Conservation (phyloP, 441 rosid species). For the Capsella rubella region DNA sequence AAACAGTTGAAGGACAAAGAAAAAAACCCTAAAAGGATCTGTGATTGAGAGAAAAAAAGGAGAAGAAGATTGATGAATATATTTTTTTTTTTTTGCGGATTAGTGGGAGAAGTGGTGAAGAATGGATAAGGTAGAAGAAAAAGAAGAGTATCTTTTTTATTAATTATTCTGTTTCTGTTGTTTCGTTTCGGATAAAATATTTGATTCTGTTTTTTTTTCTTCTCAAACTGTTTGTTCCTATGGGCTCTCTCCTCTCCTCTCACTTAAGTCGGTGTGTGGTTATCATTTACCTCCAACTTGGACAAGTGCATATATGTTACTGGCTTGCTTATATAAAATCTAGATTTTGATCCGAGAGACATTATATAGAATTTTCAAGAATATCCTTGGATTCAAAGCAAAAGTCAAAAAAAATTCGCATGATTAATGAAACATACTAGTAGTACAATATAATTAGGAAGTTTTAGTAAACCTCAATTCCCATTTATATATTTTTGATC, state of each 20-base stretch:
- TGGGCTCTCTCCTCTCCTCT: conserved; percentile 17
- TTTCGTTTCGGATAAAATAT: neutral
- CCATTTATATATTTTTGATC: neutral
- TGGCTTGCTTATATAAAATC: conserved; percentile 6
- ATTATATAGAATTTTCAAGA: neutral
- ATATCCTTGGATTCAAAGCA: neutral
- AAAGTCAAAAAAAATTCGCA: neutral
- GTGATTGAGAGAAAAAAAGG: neutral
- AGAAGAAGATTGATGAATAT: neutral
- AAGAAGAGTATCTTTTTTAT: conserved; percentile 39
- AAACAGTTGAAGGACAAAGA: neutral
- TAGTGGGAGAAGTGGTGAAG: conserved; percentile 34
- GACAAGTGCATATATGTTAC: conserved; percentile 12
- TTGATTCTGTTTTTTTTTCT: conserved; percentile 18
- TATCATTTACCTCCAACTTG: conserved; percentile 19
- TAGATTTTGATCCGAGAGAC: neutral
- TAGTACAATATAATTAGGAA: neutral
- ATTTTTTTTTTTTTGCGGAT: conserved; percentile 18
- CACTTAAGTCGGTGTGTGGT: conserved; percentile 17
- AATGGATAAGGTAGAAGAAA: conserved; percentile 36
- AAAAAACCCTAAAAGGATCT: conserved; percentile 14
- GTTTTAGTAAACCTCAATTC: neutral
- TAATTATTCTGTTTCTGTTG: conserved; percentile 1
- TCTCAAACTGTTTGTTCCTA: neutral
- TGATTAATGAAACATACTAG: neutral